Percentiles rank a stretch among this genome's conserved stretches.
These are phyloP conservation scores for Mortierella claussenii DNA, from an alignment of 192 early-diverging fungal genomes.

Conservation along the genomic window DNA sequence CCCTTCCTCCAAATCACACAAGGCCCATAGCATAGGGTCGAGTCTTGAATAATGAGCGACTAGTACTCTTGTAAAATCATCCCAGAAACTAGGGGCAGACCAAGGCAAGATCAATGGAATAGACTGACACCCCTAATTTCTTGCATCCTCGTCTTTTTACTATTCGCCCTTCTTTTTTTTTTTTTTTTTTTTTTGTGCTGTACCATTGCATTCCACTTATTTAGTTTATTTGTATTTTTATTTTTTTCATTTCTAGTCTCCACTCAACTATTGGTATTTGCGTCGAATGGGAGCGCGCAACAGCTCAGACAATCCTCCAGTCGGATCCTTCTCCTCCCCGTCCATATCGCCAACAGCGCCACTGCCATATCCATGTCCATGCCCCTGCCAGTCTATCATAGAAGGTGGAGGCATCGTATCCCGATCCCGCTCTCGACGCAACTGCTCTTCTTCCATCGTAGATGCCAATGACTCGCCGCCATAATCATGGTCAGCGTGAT, in stretches of 20 bases:
- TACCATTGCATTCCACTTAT: neutral
- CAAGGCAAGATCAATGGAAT: too few species aligned
- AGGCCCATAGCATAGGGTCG: too few species aligned
- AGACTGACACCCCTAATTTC: too few species aligned
- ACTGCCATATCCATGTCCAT: too few species aligned
- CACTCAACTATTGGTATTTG: constrained; percentile 15
- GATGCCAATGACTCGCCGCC: too few species aligned
- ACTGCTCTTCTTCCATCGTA: neutral
- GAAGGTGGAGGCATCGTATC: neutral
- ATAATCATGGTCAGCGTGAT: neutral
- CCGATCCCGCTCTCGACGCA: neutral
- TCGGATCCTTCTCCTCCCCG: constrained; percentile 4
- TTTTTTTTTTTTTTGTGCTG: constrained; percentile 3
- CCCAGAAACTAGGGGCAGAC: too few species aligned
- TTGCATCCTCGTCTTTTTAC: too few species aligned
- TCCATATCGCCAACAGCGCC: neutral
- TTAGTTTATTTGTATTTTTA: neutral
- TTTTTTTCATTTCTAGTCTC: neutral
- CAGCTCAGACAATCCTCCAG: too few species aligned
- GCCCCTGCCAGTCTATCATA: neutral
- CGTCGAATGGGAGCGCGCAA: constrained; percentile 19
- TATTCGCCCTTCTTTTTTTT: neutral
- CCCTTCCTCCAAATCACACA: too few species aligned
- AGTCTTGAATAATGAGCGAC: too few species aligned
- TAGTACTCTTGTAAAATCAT: too few species aligned